Evolutionary conservation across 1,284 basidiomycete species (phyloP), one percentile per base, ranked within the genome.

Genomic region (Gomphus bonarii): DNA sequence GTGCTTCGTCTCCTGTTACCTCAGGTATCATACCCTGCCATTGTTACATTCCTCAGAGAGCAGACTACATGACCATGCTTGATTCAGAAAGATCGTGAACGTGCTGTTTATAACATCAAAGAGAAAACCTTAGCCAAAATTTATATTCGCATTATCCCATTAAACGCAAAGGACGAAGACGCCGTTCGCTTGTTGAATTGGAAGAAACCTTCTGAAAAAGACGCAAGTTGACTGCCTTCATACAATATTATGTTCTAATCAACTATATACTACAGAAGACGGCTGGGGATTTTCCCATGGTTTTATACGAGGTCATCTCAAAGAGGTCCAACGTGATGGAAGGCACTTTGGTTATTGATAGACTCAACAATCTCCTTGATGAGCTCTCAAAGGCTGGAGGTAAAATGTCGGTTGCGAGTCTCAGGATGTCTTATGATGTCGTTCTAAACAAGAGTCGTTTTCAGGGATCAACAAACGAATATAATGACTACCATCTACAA

Each of bases 51-150:
- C 16, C 36, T 6, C 6, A 38, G 36, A 38, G 5, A 38, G 6
- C 6, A 16, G 36, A 16, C 6, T 38, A 38, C 14, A 6, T 14
- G 22, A 14, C n/a, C n/a, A 16, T 54, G 31, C 10, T 36, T 42
- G 11, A 11, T 35, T 44, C 9, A 49, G 42, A 88, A 91, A 79
- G 94, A 97, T 67, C 79, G 87, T 36, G 91, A 95, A 62, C 81
- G 94, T 52, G 80, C 90, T 0, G 84, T 92, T 0, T 97, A 97
- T 69, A 89, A 90, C 9, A 69, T 95, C 61, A 97, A 97, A 68
- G 95, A 97, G 72, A 87, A 88, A 69, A 88, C 88, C 65, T 73
- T 97, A 2, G 92, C 92, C 2, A 94, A 91, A 69, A 83, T 81
- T 10, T 95, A 94, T 67, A 91, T 94, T 70, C 86, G 88, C 60